phyloP scores from a whole-genome alignment of 1,139 yeast species.

The Pichia sp. region DNA sequence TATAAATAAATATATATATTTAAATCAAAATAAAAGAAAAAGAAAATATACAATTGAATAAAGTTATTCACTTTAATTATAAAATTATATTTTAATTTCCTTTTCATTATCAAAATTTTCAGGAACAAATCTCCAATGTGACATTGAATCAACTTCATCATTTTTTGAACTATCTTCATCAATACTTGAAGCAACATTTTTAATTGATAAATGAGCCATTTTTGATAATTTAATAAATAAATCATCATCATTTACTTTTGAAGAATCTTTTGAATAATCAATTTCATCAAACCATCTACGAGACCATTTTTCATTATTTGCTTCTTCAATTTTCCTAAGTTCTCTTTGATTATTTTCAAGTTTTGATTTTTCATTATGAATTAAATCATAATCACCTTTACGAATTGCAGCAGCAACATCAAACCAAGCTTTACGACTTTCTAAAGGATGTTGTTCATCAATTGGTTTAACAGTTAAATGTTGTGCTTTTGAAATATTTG shows the following conservation, averaged over 20 bases:
- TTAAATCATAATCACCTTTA: slow-evolving; percentile 64
- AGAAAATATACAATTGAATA: neutral
- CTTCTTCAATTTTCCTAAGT: slow-evolving; percentile 64
- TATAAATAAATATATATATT: neutral
- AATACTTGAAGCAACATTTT: slow-evolving; percentile 66
- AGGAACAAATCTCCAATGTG: slow-evolving; percentile 65
- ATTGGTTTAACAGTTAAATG: slow-evolving; percentile 69
- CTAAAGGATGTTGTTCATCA: slow-evolving; percentile 67
- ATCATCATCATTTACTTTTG: slow-evolving; percentile 14
- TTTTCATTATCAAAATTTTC: slow-evolving; percentile 52
- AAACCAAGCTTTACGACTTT: slow-evolving; percentile 79
- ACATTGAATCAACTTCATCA: slow-evolving; percentile 27
- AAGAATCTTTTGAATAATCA: slow-evolving; percentile 31
- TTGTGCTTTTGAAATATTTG: slow-evolving; percentile 45
- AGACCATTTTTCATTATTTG: slow-evolving; percentile 57
- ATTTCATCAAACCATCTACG: slow-evolving; percentile 70
- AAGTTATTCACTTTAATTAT: too few species aligned
- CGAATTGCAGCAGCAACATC: slow-evolving; percentile 85
- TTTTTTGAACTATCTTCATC: slow-evolving; percentile 20
- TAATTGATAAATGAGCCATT: slow-evolving; percentile 50
- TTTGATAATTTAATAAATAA: slow-evolving; percentile 45
- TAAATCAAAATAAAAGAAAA: neutral
- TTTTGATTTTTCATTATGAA: slow-evolving; percentile 64
- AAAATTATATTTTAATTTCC: slow-evolving; percentile 40
- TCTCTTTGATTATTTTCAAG: slow-evolving; percentile 83